Conservation (phyloP, 2,329 filamentous ascomycete genomes). For the Bisporella sp. region DNA sequence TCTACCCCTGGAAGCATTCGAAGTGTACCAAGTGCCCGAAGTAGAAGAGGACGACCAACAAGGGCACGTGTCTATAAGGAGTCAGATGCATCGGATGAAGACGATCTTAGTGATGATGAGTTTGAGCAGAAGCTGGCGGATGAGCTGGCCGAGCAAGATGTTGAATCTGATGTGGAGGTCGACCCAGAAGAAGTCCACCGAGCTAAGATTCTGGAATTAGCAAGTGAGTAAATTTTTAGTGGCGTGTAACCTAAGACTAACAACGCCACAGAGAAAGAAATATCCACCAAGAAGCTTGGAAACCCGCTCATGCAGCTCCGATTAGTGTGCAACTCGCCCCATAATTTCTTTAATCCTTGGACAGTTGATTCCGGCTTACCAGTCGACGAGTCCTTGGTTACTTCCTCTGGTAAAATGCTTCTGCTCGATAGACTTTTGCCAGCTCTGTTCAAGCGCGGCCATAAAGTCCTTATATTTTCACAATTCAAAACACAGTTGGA, state of each 20-base stretch:
- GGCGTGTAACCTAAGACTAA: conserved; percentile 23
- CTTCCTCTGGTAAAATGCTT: conserved; percentile 90
- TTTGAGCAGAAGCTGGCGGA: conserved; percentile 74
- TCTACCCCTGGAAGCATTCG: conserved; percentile 59
- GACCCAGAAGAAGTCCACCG: conserved; percentile 53
- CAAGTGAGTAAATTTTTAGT: conserved; percentile 48
- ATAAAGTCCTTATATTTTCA: conserved; percentile 93
- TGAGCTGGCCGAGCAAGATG: conserved; percentile 42
- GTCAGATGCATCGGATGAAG: conserved; percentile 52
- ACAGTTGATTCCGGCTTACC: conserved; percentile 47
- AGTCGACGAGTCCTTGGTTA: conserved; percentile 76
- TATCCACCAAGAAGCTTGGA: conserved; percentile 84
- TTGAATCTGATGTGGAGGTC: conserved; percentile 42
- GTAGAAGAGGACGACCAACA: conserved; percentile 39
- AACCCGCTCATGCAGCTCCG: conserved; percentile 91
- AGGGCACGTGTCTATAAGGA: conserved; percentile 44
- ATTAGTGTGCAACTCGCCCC: conserved; percentile 85
- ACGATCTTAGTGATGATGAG: conserved; percentile 68
- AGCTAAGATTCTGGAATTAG: conserved; percentile 64
- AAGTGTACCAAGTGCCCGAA: conserved; percentile 29
- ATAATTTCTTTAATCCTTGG: conserved; percentile 97
- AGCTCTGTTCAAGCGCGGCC: conserved; percentile 61
- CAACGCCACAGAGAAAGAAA: conserved; percentile 59
- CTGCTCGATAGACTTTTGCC: conserved; percentile 82
- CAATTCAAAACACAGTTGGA: conserved; percentile 95